These are phyloP conservation scores for Xylaria cubensis DNA, from an alignment of 495 filamentous ascomycete genomes.

Conservation along the genomic window DNA sequence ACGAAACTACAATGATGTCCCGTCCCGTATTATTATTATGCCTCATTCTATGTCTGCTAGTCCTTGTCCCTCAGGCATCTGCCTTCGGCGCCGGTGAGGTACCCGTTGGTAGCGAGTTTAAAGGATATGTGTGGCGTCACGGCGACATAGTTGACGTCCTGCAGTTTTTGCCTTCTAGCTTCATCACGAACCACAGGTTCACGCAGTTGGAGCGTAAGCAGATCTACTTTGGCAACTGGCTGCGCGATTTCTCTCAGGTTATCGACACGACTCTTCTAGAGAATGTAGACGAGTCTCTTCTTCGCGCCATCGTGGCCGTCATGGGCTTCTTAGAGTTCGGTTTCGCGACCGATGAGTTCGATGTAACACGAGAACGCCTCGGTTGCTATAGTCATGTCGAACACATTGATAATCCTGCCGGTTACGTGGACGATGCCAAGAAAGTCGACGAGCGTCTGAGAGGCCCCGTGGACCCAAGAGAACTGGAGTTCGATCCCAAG, in stretches of 20 bases:
- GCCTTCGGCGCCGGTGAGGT: conserved; percentile 87
- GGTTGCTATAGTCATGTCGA: conserved; percentile 83
- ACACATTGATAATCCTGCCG: conserved; percentile 69
- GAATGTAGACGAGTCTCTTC: conserved; percentile 73
- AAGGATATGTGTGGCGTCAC: conserved; percentile 86
- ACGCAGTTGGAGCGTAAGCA: conserved; percentile 79
- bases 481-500: conserved; percentile 67
- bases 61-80: conserved; percentile 61
- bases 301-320: conserved; percentile 74
- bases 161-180: conserved; percentile 62
- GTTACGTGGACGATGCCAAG: conserved; percentile 75
- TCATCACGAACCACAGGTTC: conserved; percentile 82
- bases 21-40: conserved; percentile 11
- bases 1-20: conserved; percentile 21
- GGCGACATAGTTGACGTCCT: conserved; percentile 53
- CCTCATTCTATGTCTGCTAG: conserved; percentile 44
- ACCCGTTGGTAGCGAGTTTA: conserved; percentile 76
- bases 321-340: conserved; percentile 83
- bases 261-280: conserved; percentile 77
- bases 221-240: conserved; percentile 77
- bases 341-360: conserved; percentile 82
- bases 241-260: conserved; percentile 69
- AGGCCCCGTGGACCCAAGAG: conserved; percentile 71
- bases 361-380: conserved; percentile 80
- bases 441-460: conserved; percentile 71